Percentiles rank a stretch among this genome's conserved stretches.
Conservation (phyloP, 2,329 filamentous ascomycete species). For the Neurospora sp. region DNA sequence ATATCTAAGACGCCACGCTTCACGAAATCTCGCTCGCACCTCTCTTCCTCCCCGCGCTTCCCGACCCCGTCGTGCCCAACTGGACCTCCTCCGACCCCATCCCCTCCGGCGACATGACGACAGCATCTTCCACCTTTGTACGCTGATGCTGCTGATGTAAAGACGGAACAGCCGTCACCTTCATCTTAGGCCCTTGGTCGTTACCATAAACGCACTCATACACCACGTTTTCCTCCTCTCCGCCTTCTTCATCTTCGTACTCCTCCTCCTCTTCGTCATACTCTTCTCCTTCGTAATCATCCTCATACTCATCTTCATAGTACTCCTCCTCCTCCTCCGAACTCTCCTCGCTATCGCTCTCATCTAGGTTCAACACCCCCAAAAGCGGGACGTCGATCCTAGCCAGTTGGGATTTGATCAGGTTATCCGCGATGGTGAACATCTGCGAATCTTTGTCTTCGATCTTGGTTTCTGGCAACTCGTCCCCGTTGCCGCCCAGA, state of each 20-base stretch:
- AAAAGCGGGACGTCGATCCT: slow-evolving; percentile 36
- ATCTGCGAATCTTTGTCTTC: slow-evolving; percentile 33
- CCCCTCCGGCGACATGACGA: neutral
- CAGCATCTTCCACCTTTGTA: neutral
- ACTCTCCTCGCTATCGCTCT: slow-evolving; percentile 29
- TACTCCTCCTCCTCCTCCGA: slow-evolving; percentile 19
- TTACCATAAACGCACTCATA: neutral
- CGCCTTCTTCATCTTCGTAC: slow-evolving; percentile 13
- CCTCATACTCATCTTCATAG: slow-evolving; percentile 20
- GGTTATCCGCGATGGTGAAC: slow-evolving; percentile 33
- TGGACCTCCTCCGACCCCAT: slow-evolving; percentile 9
- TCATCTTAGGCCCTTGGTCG: neutral
- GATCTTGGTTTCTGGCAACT: slow-evolving; percentile 12
- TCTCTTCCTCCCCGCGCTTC: slow-evolving; percentile 4
- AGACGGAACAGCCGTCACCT: neutral
- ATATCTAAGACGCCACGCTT: neutral
- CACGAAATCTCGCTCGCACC: slow-evolving; percentile 1
- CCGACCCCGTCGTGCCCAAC: slow-evolving; percentile 2
- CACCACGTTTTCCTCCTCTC: slow-evolving; percentile 8
- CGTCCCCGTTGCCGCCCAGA: neutral
- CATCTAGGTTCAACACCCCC: slow-evolving; percentile 33
- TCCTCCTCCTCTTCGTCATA: slow-evolving; percentile 19
- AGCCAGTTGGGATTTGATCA: slow-evolving; percentile 38
- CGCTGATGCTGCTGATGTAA: neutral
- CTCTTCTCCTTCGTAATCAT: slow-evolving; percentile 19